These are phyloP conservation scores for Tremellales sp. DNA, from an alignment of 1,284 basidiomycete species.

Conservation along the genomic window DNA sequence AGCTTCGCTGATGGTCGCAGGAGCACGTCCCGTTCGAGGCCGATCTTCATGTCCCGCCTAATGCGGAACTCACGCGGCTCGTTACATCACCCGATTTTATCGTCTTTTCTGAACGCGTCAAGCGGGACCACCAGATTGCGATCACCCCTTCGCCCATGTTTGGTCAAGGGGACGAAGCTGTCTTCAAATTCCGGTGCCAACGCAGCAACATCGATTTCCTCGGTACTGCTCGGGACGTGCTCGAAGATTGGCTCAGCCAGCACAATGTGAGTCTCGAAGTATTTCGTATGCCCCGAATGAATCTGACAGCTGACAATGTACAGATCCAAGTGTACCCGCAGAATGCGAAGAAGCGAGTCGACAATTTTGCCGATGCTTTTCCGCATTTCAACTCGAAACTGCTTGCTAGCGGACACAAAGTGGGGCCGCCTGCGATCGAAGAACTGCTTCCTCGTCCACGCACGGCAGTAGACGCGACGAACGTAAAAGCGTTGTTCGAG, in stretches of 20 bases:
- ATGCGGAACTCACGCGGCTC: constrained; percentile 68
- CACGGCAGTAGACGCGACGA: constrained; percentile 80
- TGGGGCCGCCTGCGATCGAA: not conserved
- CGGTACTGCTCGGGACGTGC: constrained; percentile 79
- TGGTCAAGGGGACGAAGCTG: constrained; percentile 64
- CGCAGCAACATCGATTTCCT: constrained; percentile 90
- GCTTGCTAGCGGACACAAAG: constrained; percentile 61
- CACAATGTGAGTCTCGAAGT: constrained; percentile 69
- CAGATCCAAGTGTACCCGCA: constrained; percentile 49
- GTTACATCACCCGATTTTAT: constrained; percentile 74
- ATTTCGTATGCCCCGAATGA: too few species aligned
- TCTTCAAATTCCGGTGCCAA: constrained; percentile 92
- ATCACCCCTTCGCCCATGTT: constrained; percentile 62
- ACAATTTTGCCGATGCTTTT: constrained; percentile 92
- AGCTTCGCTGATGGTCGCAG: constrained; percentile 48
- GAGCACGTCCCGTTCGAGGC: constrained; percentile 97
- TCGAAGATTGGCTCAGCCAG: constrained; percentile 84
- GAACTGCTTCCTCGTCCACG: constrained; percentile 67
- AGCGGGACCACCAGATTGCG: constrained; percentile 87
- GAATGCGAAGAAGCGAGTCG: constrained; percentile 56
- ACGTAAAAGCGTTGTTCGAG: constrained; percentile 92
- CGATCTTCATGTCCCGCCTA: constrained; percentile 85
- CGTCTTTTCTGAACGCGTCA: constrained; percentile 75
- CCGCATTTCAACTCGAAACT: constrained; percentile 96
- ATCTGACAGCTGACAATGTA: too few species aligned